Evolutionary conservation across 2,329 filamentous ascomycete genomes (phyloP), one percentile per base, ranked within the genome.

Genomic region (Sporothrix humicola): DNA sequence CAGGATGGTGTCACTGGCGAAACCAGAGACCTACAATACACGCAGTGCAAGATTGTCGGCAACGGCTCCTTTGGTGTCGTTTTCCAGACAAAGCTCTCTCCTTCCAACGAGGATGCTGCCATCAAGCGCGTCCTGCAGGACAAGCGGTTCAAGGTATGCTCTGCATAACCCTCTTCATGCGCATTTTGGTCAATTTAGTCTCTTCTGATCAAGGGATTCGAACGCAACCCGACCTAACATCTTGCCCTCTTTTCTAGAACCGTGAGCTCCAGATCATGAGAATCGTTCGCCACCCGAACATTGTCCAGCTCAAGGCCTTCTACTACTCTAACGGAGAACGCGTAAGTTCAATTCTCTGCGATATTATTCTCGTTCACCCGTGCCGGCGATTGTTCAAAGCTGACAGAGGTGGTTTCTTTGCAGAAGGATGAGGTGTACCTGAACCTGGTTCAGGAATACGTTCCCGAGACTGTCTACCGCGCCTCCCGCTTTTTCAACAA

Each of bases 401-500:
- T 73, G 66, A 70, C 72, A 26, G 23, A 12, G 2, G 26, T 76
- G 77, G 7, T 66, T 74, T 72, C 3, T n/a, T 65, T 59, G 4
- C 77, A 96, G 93, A 95, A 98, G 87, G 96, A 99, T 83, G 96
- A 99, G 85, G 96, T 99, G 52, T 99, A 98, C 83, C 91, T 99
- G 78, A 99, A 99, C 81, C 89, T 99, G 75, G 95, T 99, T 71
- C 94, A 98, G 82, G 96, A 99, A 82, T 99, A 94, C 80, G 96
- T 99, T 69, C 96, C 96, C 69, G 96, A 99, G 86, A 99, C 96
- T 13, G 96, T 99, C 70, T 99, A 99, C 84, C 92, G 96, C 80
- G 96, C 96, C 59, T 98, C 96, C 76, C 92, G 96, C 80, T 98
- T 98, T 86, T 99, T 99, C 89, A 98, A 97, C 88, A 99, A 99